A percentile compares a stretch with the other conserved stretches of the same genome.
Conservation (phyloP, 23 red algal species). For the Gracilaria domingensis region DNA sequence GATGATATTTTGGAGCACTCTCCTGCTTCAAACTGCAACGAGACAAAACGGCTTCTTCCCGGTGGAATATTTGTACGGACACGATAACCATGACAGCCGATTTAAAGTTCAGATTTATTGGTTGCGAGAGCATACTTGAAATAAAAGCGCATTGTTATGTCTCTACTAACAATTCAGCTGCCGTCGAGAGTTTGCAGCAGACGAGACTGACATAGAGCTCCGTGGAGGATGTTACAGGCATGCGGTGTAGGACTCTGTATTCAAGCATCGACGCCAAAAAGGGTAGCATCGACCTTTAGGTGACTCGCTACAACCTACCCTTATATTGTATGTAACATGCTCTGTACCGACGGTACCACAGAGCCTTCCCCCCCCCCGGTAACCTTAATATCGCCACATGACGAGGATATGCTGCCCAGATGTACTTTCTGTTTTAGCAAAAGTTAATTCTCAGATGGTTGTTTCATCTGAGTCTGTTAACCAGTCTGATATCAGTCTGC, state of each 20-base stretch:
- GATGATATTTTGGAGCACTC: neutral
- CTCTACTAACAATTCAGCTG: constrained; percentile 2
- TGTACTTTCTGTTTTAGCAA: neutral
- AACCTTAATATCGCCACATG: too few relatives aligned
- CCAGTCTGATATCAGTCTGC: constrained; percentile 51
- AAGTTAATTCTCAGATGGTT: neutral
- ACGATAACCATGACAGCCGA: neutral
- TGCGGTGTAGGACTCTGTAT: neutral
- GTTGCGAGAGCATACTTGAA: constrained; percentile 7
- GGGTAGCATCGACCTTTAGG: neutral
- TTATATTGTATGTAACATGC: too few relatives aligned
- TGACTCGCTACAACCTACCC: neutral
- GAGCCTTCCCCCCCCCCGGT: too few relatives aligned
- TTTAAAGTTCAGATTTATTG: neutral
- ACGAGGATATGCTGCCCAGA: too few relatives aligned
- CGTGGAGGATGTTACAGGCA: neutral
- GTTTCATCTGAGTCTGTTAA: constrained; percentile 11
- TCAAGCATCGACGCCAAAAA: neutral
- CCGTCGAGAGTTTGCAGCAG: neutral
- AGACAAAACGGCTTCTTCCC: neutral
- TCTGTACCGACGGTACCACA: too few relatives aligned
- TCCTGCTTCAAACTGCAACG: neutral
- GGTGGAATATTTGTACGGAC: neutral
- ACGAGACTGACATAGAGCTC: neutral
- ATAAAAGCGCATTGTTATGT: neutral